These are phyloP conservation scores for Verticillium nonalfalfae DNA, from an alignment of 2,329 filamentous ascomycete genomes.

Conservation along the genomic window DNA sequence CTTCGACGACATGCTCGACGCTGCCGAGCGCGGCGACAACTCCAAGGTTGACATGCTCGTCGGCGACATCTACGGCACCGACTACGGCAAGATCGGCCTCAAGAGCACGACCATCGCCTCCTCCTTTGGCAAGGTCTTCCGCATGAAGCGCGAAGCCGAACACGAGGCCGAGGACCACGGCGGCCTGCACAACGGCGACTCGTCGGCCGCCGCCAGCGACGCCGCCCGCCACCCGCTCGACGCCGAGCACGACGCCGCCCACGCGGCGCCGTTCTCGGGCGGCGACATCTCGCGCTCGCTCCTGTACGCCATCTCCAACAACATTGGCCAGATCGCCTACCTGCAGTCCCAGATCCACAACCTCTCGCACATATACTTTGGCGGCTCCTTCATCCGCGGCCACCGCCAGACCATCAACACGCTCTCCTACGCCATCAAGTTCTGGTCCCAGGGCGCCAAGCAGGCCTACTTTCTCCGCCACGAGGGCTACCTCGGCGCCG, in stretches of 20 bases:
- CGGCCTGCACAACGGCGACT: constrained; percentile 35
- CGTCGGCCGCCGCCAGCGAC: background rate
- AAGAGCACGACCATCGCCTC: constrained; percentile 95
- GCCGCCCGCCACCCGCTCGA: background rate
- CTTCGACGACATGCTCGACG: constrained; percentile 96
- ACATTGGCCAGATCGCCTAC: constrained; percentile 96
- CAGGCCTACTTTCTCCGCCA: constrained; percentile 95
- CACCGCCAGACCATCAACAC: constrained; percentile 98
- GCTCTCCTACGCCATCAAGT: constrained; percentile 91
- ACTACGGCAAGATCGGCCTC: constrained; percentile 92
- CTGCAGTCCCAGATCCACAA: constrained; percentile 94
- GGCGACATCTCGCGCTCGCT: constrained; percentile 88
- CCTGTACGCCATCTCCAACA: constrained; percentile 93
- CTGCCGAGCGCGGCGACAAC: constrained; percentile 90
- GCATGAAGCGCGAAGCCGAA: constrained; percentile 82
- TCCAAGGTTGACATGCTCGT: constrained; percentile 92
- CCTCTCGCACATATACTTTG: constrained; percentile 92
- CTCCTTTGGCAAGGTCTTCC: constrained; percentile 95
- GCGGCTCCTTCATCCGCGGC: constrained; percentile 91
- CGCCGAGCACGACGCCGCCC: constrained; percentile 8
- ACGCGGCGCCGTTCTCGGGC: constrained; percentile 56
- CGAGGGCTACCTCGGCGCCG: constrained; percentile 89
- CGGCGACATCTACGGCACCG: constrained; percentile 94
- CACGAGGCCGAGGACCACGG: constrained; percentile 68
- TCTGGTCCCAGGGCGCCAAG: constrained; percentile 91